A percentile compares a stretch with the other conserved stretches of the same genome.
Conservation (phyloP, 805 yeast species). For the Metschnikowia colocasiae region DNA sequence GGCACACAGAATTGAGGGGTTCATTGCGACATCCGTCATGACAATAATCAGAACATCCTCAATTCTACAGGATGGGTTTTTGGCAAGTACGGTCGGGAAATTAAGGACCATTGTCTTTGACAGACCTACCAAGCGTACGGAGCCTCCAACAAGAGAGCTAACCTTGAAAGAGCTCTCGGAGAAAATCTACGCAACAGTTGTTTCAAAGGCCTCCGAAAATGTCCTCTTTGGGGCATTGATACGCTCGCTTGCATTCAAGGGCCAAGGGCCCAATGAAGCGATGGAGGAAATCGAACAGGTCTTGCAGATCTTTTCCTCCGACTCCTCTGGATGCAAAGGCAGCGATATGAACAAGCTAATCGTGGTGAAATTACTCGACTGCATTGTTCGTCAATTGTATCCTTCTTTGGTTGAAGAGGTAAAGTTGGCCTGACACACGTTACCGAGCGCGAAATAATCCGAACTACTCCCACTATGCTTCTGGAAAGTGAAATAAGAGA, state of each 20-base stretch:
- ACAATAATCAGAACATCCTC: slow-evolving; percentile 7
- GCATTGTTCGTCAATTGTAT: slow-evolving; percentile 20
- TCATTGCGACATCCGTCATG: slow-evolving; percentile 2
- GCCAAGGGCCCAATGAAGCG: slow-evolving; percentile 20
- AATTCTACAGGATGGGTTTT: slow-evolving; percentile 9
- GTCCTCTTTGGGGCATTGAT: slow-evolving; percentile 4
- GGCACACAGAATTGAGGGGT: slow-evolving; percentile 9
- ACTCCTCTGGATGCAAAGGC: background rate
- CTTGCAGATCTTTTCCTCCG: slow-evolving; percentile 16
- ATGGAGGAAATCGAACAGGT: slow-evolving; percentile 15
- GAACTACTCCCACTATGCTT: background rate
- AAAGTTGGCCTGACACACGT: background rate
- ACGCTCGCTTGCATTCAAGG: slow-evolving; percentile 8
- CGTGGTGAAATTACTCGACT: slow-evolving; percentile 22
- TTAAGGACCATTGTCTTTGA: slow-evolving; percentile 16
- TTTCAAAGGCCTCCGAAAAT: background rate
- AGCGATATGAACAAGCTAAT: slow-evolving; percentile 23
- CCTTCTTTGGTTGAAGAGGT: slow-evolving; percentile 20
- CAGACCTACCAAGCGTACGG: slow-evolving; percentile 1
- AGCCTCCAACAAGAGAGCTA: background rate
- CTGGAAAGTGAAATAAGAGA: background rate
- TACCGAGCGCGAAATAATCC: background rate
- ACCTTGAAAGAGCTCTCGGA: slow-evolving; percentile 3
- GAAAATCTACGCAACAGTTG: background rate
- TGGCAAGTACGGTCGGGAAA: slow-evolving; percentile 15